Conservation (phyloP, 2,329 filamentous ascomycete genomes). For the Cladophialophora chaetospira region DNA sequence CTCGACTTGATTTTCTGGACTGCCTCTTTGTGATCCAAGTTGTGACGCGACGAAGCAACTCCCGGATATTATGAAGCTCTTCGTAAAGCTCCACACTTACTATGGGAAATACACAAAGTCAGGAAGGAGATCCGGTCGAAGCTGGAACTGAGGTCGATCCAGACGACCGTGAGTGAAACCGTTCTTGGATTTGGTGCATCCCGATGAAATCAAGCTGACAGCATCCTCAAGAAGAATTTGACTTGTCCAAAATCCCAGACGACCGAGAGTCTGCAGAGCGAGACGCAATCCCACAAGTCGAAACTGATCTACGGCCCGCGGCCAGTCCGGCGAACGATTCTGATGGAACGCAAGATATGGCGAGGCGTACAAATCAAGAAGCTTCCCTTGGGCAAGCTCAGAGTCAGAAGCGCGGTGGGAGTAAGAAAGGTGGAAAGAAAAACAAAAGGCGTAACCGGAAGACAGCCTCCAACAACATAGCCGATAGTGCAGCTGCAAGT, state of each 20-base stretch:
- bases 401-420: no score
- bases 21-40: no score
- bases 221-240: slow-evolving; percentile 21
- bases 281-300: background rate
- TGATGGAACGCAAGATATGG: slow-evolving; percentile 2
- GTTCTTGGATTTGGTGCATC: background rate
- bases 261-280: slow-evolving; percentile 17
- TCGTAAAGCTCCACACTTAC: background rate
- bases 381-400: no score
- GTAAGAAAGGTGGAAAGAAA: background rate
- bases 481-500: background rate
- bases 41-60: no score
- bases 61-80: background rate
- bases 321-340: background rate
- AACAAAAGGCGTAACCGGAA: slow-evolving; percentile 8
- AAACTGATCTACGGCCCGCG: background rate
- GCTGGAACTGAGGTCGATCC: slow-evolving; percentile 1
- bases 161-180: slow-evolving; percentile 17
- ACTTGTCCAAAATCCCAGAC: slow-evolving; percentile 28
- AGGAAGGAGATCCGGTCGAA: slow-evolving; percentile 16
- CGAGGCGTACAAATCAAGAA: background rate
- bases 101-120: slow-evolving; percentile 29
- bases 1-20: background rate
- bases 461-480: background rate
- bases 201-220: background rate